Evolutionary conservation across 768 basidiomycete genomes (phyloP).

Genomic region (Rickenella mellea): DNA sequence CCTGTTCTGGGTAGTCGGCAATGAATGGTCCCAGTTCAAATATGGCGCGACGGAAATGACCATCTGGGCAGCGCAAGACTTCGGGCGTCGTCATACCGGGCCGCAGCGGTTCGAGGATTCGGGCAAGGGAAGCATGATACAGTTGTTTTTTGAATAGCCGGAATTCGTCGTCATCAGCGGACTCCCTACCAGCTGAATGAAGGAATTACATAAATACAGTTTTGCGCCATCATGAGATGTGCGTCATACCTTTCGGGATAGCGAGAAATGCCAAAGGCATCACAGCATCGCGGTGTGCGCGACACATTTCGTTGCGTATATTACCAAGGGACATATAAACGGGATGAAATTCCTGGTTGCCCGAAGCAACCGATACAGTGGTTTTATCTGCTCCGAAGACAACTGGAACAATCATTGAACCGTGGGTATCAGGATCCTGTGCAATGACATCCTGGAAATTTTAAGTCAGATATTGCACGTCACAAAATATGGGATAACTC

Average conservation of each 20-base stretch:
- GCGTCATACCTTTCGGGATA: conserved; percentile 19
- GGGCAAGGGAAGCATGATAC: conserved; percentile 9
- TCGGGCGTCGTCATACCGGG: conserved; percentile 13
- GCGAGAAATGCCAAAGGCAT: conserved; percentile 19
- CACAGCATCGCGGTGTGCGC: conserved; percentile 22
- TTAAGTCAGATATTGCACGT: neutral
- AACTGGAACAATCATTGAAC: conserved; percentile 22
- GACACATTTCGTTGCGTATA: conserved; percentile 21
- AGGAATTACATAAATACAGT: too few relatives aligned
- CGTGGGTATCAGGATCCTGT: conserved; percentile 14
- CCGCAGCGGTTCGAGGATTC: conserved; percentile 7
- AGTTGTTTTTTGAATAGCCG: conserved; percentile 11
- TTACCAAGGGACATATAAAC: conserved; percentile 24
- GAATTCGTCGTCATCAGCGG: conserved; percentile 6
- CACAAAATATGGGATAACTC: conserved; percentile 2
- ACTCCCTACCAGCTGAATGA: conserved; percentile 10
- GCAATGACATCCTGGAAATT: conserved; percentile 5
- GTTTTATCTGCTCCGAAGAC: conserved; percentile 31
- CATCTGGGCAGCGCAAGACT: conserved; percentile 22
- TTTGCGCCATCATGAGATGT: neutral
- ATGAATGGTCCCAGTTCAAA: conserved; percentile 25
- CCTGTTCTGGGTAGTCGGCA: conserved; percentile 30
- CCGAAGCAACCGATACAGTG: conserved; percentile 25
- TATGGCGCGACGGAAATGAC: conserved; percentile 20
- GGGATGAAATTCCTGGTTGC: conserved; percentile 27